Conservation (phyloP, 257 asterid species). For the Nicotiana attenuata region DNA sequence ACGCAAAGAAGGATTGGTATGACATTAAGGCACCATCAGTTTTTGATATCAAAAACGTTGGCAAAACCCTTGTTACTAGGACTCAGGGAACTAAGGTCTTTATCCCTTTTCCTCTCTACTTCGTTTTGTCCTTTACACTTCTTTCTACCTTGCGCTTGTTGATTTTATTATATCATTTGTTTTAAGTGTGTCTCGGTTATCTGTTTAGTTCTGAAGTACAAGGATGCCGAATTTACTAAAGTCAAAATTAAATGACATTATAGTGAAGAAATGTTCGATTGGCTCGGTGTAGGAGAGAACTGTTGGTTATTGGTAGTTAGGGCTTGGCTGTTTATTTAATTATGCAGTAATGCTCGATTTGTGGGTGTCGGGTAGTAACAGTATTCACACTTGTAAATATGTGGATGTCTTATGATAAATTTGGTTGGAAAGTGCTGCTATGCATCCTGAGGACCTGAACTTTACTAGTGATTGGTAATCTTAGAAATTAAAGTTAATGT, state of each 20-base stretch:
- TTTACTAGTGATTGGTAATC: not conserved
- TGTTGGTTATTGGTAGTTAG: not conserved
- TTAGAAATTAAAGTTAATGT: not conserved
- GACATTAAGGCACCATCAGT: conserved; percentile 34
- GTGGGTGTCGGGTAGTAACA: too few relatives aligned
- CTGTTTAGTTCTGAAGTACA: not conserved
- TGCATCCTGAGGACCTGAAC: not conserved
- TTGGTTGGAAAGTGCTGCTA: not conserved
- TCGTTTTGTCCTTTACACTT: not conserved
- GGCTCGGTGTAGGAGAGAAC: not conserved
- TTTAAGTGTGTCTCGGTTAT: not conserved
- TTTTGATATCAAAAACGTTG: conserved; percentile 23
- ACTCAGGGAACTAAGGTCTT: conserved; percentile 41
- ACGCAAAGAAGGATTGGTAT: conserved; percentile 40
- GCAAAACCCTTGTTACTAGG: conserved; percentile 35
- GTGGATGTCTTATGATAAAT: not conserved
- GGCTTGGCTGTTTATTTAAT: not conserved
- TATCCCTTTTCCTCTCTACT: not conserved
- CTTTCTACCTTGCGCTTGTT: not conserved
- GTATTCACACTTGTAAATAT: too few relatives aligned
- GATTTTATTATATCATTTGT: not conserved
- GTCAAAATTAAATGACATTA: not conserved
- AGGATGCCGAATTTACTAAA: not conserved
- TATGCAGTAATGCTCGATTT: too few relatives aligned
- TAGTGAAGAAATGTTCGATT: not conserved